Conservation (phyloP, 2,329 filamentous ascomycete genomes). For the Chaetothyriales sp. region DNA sequence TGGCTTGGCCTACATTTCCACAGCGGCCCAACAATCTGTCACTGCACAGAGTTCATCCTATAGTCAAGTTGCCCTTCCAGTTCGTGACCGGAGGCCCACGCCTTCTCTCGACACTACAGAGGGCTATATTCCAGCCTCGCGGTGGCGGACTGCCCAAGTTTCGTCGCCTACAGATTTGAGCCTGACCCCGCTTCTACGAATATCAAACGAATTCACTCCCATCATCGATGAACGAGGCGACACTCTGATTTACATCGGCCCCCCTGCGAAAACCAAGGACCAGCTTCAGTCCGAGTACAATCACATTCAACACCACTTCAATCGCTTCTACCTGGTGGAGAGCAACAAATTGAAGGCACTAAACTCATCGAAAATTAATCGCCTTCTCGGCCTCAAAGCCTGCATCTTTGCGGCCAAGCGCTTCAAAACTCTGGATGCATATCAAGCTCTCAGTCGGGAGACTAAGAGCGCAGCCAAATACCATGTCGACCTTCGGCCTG, state of each 20-base stretch:
- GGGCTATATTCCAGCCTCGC: too few relatives aligned
- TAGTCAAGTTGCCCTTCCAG: too few relatives aligned
- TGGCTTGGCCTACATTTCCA: too few relatives aligned
- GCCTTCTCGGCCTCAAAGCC: slow-evolving; percentile 21
- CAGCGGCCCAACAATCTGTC: too few relatives aligned
- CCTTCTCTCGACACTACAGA: too few relatives aligned
- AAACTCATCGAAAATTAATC: slow-evolving; percentile 21
- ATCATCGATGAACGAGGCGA: slow-evolving; percentile 21
- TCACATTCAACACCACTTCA: slow-evolving; percentile 13
- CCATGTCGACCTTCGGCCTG: slow-evolving; percentile 51
- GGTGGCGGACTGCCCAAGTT: too few relatives aligned
- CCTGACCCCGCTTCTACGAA: slow-evolving; percentile 4
- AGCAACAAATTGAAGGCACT: slow-evolving; percentile 21
- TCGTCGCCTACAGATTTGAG: background rate
- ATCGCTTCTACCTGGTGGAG: slow-evolving; percentile 22
- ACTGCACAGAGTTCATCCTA: too few relatives aligned
- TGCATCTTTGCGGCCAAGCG: slow-evolving; percentile 12
- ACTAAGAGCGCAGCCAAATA: slow-evolving; percentile 37
- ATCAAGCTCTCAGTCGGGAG: slow-evolving; percentile 2
- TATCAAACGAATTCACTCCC: slow-evolving; percentile 14
- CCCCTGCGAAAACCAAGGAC: slow-evolving; percentile 16
- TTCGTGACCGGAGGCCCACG: too few relatives aligned
- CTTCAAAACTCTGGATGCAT: slow-evolving; percentile 7
- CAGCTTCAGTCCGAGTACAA: slow-evolving; percentile 9
- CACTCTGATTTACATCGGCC: slow-evolving; percentile 27